A percentile compares a stretch with the other conserved stretches of the same genome.
These are phyloP conservation scores for Avena eriantha DNA, from an alignment of 176 grass and related monocot genomes.

Conservation along the genomic window DNA sequence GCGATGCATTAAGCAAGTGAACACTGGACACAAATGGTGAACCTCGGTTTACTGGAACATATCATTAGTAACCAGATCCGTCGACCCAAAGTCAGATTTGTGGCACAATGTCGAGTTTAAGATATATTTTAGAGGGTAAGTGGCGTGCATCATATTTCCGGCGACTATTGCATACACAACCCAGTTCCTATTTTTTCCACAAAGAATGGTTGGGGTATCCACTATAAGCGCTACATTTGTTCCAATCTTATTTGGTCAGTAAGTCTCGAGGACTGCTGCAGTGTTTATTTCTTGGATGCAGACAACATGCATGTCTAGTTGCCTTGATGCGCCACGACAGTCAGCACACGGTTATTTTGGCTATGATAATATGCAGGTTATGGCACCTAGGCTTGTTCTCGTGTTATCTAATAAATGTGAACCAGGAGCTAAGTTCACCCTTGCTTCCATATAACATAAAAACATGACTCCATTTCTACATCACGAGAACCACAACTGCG, in stretches of 20 bases:
- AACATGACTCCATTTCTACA: background rate
- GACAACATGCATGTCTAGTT: constrained; percentile 14
- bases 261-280: background rate
- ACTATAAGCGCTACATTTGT: constrained; percentile 1
- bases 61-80: background rate
- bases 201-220: background rate
- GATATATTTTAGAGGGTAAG: constrained; percentile 11
- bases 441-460: background rate
- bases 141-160: background rate
- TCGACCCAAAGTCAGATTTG: background rate
- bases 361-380: background rate
- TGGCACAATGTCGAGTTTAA: background rate
- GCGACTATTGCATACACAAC: background rate
- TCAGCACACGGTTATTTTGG: background rate
- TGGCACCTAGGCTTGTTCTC: constrained; percentile 14
- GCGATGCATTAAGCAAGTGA: background rate
- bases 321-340: background rate
- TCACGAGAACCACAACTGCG: background rate
- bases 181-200: background rate
- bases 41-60: constrained; percentile 23
- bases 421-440: background rate
- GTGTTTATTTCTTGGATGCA: background rate
- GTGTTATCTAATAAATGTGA: constrained; percentile 1
- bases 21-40: background rate
- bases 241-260: constrained; percentile 1